Base-by-base conservation (phyloP, 768 basidiomycete genomes). In the Hirschioporus abietinus region DNA sequence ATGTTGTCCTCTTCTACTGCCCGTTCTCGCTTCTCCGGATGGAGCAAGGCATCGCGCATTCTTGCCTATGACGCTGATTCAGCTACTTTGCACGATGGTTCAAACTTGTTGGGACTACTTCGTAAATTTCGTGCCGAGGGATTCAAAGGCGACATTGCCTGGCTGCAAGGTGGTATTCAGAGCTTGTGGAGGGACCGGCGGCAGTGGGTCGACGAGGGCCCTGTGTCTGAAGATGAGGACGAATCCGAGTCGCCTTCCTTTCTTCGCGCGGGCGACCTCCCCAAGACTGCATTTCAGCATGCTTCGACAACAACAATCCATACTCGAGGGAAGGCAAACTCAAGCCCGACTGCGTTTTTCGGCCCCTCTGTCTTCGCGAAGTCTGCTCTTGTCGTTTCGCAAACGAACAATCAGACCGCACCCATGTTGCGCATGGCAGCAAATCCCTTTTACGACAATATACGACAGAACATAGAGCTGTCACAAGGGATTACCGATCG, bases 1-100 rank as follows among this genome's bases (percentile, higher is more conserved):
- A 95, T 96, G 90, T 84, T 99, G n/a, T 84, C 90, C 9, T 86
- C 85, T 7, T 68, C 76, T 57, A 72, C 81, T 10, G 82, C 89
- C 10, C 85, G 89, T 34, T 74, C 79, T 35, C 81, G 82, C 65
- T 92, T 95, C 71, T 75, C 81, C 15, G 72, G 79, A 1, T 93
- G 90, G 88, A 76, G 76, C 9, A 74, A 79, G 23, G 85, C 87
- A 0, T 75, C 80, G 0, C 81, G 85, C 64, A 92, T 97, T 70
- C 71, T 98, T 60, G 88, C 96, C 35, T 90, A 97, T 70, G 96
- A 99, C 73, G 87, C 88, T 1, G 96, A 98, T 74, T 87, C 91
- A 0, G 67, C 72, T 0, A 57, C 78, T 35, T 82, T 93, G 4
- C 78, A 84, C 0, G 87, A 90, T 15, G 85, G 86, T 2, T 85